Evolutionary conservation across 2,329 filamentous ascomycete genomes (phyloP), one percentile per base, ranked within the genome.

Genomic region (Ophiostoma montium): DNA sequence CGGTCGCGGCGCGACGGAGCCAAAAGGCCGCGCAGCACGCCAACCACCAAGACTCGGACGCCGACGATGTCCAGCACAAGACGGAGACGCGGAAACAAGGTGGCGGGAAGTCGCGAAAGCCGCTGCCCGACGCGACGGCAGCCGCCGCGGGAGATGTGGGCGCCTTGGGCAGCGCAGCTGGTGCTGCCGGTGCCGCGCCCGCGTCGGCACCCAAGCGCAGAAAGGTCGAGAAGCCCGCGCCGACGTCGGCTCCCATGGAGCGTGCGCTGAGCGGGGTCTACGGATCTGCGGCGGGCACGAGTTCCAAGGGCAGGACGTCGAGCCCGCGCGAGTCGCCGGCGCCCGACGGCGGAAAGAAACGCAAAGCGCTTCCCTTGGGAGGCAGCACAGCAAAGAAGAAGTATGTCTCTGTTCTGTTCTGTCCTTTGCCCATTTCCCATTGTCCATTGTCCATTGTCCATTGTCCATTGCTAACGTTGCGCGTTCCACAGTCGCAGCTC

Each of bases 301-400:
- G 67, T 52, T 63, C 74, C 49, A 81, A 83, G 61, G 65, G 72
- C 5, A 78, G 76, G 62, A 72, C 66, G 7, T 70, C 72, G 27
- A 94, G 80, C 54, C 83, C 84, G 1, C 68, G 78, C 58, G 81
- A 78, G 53, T 87, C 83, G 10, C 80, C 83, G 30, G 75, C 69
- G 11, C 75, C 75, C 2, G 84, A 87, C 48, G 69, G 63, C 2
- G 62, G 82, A 51, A 90, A 89, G 67, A 87, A 75, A 68, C 78
- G 65, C 66, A 89, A 73, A 72, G 84, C 68, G 55, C 69, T 74
- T 52, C 78, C 67, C 51, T 74, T 77, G 2, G 75, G 77, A 4
- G 86, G 85, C 56, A 73, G 78, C n/a, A 78, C 79, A 56, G 63
- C 78, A 30, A 89, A 90, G 67, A 94, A 89, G 68, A 90, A 80